Evolutionary conservation across 73 alveolate species (phyloP).

Genomic region (Paramecium pentaurelia): DNA sequence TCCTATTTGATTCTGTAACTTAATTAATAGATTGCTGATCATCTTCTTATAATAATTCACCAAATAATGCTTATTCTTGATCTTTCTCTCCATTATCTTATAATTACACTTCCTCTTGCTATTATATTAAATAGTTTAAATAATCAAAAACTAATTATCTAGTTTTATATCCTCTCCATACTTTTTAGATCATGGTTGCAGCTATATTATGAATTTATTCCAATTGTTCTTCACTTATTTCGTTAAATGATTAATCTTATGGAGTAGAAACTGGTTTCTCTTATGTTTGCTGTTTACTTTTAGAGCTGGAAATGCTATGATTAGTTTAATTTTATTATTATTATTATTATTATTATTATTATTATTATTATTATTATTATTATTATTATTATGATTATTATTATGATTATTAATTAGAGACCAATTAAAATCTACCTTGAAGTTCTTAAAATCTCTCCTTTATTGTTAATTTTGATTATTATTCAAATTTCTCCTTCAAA

Average conservation of each 20-base stretch:
- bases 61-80: neutral
- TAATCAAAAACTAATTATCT: conserved; percentile 4
- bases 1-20: neutral
- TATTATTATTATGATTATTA: neutral
- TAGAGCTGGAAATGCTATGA: neutral
- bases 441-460: conserved; percentile 21
- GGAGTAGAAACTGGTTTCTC: neutral
- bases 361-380: neutral
- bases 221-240: neutral
- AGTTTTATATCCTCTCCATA: conserved; percentile 57
- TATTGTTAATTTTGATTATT: neutral
- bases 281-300: neutral
- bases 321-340: neutral
- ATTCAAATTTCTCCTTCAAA: conserved; percentile 15
- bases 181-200: conserved; percentile 50
- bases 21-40: neutral
- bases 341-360: neutral
- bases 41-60: neutral
- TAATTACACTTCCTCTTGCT: conserved; percentile 41
- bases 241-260: neutral
- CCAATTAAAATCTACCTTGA: neutral
- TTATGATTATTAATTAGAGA: neutral
- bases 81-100: neutral
- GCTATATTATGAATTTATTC: conserved; percentile 18
- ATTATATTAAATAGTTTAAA: neutral